Percentiles rank a stretch among this genome's conserved stretches.
Evolutionary conservation across 225 moss, liverwort and hornwort species (phyloP).

Genomic region (Asterella californica): DNA sequence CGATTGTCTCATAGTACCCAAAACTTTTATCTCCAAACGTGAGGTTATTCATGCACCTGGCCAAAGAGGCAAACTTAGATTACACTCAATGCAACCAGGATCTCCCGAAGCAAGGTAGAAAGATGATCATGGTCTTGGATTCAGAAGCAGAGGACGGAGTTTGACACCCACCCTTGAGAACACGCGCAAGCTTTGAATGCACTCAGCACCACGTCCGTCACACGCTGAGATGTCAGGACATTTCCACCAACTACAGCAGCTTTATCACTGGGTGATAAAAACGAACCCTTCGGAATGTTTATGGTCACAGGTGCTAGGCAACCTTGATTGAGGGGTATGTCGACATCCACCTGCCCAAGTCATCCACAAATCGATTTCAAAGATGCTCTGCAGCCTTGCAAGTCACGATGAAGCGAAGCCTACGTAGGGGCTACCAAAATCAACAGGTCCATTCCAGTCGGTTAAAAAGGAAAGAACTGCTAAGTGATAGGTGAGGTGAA

Average conservation of each 20-base stretch:
- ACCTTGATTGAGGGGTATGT: conserved; percentile 97
- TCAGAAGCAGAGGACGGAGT: not conserved
- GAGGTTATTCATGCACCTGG: conserved; percentile 92
- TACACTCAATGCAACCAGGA: too few species aligned
- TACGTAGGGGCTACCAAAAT: not conserved
- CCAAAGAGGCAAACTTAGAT: not conserved
- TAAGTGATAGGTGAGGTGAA: not conserved
- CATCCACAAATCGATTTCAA: not conserved
- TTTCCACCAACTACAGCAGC: conserved; percentile 99
- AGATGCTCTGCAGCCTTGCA: not conserved
- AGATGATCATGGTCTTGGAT: not conserved
- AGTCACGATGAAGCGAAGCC: not conserved
- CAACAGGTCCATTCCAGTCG: not conserved
- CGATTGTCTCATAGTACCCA: conserved; percentile 98
- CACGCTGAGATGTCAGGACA: conserved; percentile 93
- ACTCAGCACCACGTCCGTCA: conserved; percentile 88
- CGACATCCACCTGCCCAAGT: conserved; percentile 68
- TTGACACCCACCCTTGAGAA: conserved; percentile 63
- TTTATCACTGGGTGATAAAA: conserved; percentile 90
- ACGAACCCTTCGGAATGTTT: conserved; percentile 67
- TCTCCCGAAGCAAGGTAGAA: too few species aligned
- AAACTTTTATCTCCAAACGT: conserved; percentile 94
- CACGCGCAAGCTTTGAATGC: conserved; percentile 98
- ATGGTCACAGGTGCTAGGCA: conserved; percentile 96
- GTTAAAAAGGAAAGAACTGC: not conserved